phyloP scores from a whole-genome alignment of 768 basidiomycete species.

The Phylloporus sp. region DNA sequence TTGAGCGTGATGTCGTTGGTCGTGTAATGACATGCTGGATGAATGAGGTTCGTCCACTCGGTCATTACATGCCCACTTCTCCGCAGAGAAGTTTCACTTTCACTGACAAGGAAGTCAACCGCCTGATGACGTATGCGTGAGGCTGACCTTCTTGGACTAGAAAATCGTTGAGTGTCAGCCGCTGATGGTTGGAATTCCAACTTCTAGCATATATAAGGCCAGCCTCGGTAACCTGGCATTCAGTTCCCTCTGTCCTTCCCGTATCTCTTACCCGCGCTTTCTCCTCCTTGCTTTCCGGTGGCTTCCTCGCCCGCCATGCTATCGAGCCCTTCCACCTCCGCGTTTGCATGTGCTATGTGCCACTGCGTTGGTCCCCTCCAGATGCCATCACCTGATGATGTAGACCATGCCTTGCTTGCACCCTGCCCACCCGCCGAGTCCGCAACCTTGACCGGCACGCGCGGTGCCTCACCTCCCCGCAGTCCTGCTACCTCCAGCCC shows the following conservation, averaged over 20 bases:
- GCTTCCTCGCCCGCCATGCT: background rate
- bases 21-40: background rate
- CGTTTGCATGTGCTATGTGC: background rate
- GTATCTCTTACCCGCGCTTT: background rate
- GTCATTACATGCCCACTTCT: background rate
- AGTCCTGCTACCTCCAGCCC: background rate
- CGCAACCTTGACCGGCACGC: background rate
- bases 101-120: background rate
- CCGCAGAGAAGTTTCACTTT: background rate
- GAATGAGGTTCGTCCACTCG: background rate
- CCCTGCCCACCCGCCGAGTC: background rate
- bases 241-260: constrained; percentile 1
- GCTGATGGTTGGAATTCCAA: background rate
- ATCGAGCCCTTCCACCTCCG: background rate
- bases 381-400: background rate
- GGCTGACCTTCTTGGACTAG: background rate
- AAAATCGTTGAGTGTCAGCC: background rate
- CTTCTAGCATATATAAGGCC: constrained; percentile 7
- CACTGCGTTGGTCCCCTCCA: background rate
- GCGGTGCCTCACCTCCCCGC: background rate
- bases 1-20: constrained; percentile 5
- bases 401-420: background rate
- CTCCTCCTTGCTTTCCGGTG: constrained; percentile 4
- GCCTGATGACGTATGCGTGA: background rate
- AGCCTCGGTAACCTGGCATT: background rate